phyloP scores from a whole-genome alignment of 2,329 filamentous ascomycete species.

The Aspergillus floridensis region DNA sequence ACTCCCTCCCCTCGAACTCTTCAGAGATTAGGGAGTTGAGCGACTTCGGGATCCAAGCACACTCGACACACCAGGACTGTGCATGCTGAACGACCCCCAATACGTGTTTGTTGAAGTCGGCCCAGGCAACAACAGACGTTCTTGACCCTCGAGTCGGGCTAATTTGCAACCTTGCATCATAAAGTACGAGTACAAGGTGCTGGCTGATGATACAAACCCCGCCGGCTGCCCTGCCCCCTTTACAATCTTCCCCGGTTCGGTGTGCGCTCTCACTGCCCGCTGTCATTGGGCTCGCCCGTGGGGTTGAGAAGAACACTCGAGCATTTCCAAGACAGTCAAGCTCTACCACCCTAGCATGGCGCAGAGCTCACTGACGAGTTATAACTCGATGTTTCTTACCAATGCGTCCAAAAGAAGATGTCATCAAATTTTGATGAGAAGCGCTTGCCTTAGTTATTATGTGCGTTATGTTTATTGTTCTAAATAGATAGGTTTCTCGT shows the following conservation, averaged over 20 bases:
- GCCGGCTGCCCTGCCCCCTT: not conserved
- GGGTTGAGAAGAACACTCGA: not conserved
- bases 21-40: too few relatives aligned
- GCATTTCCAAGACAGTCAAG: not conserved
- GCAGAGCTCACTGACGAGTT: not conserved
- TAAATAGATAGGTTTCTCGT: not conserved
- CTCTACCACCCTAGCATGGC: not conserved
- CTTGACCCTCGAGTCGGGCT: not conserved
- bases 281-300: not conserved
- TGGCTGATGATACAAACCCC: too few relatives aligned
- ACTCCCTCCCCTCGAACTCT: too few relatives aligned
- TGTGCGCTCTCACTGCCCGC: not conserved
- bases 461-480: constrained; percentile 7
- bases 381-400: not conserved
- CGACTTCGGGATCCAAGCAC: too few relatives aligned
- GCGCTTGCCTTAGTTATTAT: not conserved
- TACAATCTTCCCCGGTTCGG: not conserved
- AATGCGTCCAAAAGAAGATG: too few relatives aligned
- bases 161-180: not conserved
- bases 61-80: too few relatives aligned
- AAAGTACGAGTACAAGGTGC: too few relatives aligned
- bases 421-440: not conserved
- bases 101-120: too few relatives aligned
- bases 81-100: too few relatives aligned
- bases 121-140: not conserved